Base-by-base conservation (phyloP, 148 eudicot genomes). In the Cornus controversa region DNA sequence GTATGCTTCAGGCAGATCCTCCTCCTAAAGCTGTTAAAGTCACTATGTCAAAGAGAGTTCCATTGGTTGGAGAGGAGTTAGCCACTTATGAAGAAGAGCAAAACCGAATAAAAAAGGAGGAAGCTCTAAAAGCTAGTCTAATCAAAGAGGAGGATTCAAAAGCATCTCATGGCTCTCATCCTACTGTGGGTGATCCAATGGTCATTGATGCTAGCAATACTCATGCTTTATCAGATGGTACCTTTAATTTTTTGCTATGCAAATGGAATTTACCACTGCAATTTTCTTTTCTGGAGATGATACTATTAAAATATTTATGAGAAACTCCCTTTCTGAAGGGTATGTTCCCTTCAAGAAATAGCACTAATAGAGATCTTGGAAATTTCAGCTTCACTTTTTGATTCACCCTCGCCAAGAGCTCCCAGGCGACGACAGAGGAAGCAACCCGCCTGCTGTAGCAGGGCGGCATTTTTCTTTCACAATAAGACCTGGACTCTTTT, bases 21-120 rank as follows among this genome's bases (percentile, higher is more conserved):
- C 99, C 99, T 84, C 99, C 99, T 74, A 93, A 91, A 90, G 97
- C 96, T 88, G 99, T 96, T 31, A 96, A 96, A 90, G 90, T 93
- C 74, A 93, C 90, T 66, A 82, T 90, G 86, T 91, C 99, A 27
- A 86, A 88, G 80, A 91, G 99, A 75, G 89, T 96, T 72, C 99
- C 99, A 72, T 86, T 96, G 80, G 99, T 88, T 63, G 99, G 99
- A 42, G 99, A 96, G 66, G 99, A 96, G 85, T 85, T 96, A 74
- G 98, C 93, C 45, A 94, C 98, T 74, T 93, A 91, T 76, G 97
- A 96, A 85, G 99, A 96, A 84, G 98, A 96, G 84, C 94, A 91
- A 85, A 89, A 88, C 75, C 88, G 96, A 31, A 82, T 83, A 24
- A 95, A 85, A 85, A 87, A 87, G 79, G 99, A 95, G 85, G 99